A percentile compares a stretch with the other conserved stretches of the same genome.
Evolutionary conservation across 78 protist species (phyloP).

Genomic region (Chrysochromulina tobinii): DNA sequence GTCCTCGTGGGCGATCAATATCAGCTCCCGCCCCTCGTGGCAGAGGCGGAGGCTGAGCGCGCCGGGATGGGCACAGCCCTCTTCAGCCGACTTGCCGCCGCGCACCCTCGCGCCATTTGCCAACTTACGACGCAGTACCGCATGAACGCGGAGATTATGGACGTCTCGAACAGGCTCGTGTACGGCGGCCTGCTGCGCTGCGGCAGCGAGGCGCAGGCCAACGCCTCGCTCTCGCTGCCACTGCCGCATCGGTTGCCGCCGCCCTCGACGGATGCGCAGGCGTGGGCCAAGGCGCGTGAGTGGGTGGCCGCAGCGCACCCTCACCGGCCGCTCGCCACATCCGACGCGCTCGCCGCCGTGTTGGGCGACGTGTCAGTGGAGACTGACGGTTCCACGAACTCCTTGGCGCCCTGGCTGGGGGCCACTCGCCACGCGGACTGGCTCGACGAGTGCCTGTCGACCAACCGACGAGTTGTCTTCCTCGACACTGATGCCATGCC

Average conservation of each 20-base stretch:
- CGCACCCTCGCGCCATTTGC: background rate
- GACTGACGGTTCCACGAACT: background rate
- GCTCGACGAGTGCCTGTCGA: background rate
- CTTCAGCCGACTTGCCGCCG: background rate
- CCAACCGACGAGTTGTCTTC: background rate
- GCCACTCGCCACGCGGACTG: background rate
- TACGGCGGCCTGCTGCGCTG: slow-evolving; percentile 56
- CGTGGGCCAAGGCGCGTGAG: background rate
- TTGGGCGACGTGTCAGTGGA: too few species aligned
- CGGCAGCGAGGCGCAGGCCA: slow-evolving; percentile 52
- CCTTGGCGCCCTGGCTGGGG: background rate
- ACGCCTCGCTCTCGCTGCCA: background rate
- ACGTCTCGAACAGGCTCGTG: slow-evolving; percentile 53
- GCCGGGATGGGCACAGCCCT: background rate
- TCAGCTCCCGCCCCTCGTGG: slow-evolving; percentile 25
- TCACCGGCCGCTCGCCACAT: too few species aligned
- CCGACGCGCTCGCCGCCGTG: too few species aligned
- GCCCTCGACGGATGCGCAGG: background rate
- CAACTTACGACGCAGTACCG: slow-evolving; percentile 69
- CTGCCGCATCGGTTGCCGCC: background rate
- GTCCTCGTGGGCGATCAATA: slow-evolving; percentile 25
- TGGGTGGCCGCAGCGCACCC: background rate
- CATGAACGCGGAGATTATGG: slow-evolving; percentile 75
- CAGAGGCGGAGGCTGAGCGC: background rate
- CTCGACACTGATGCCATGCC: background rate